Percentiles rank a stretch among this genome's conserved stretches.
Evolutionary conservation across 805 yeast species (phyloP).

Genomic region (Kazachstania martiniae): DNA sequence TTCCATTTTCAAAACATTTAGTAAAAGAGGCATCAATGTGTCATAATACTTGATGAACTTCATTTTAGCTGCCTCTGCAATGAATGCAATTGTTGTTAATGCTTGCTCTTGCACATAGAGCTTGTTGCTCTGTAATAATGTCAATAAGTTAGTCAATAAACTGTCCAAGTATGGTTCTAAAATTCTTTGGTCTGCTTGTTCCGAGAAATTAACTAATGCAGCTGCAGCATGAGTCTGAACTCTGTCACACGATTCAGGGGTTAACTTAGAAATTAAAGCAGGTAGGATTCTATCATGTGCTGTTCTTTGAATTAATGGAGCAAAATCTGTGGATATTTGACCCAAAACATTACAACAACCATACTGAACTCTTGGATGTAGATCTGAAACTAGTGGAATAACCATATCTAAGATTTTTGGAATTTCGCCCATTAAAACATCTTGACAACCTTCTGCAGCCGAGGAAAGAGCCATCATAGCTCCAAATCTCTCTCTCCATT

Average conservation of each 20-base stretch:
- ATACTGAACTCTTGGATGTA: constrained; percentile 90
- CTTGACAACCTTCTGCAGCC: constrained; percentile 96
- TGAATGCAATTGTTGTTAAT: constrained; percentile 88
- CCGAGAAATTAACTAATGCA: constrained; percentile 90
- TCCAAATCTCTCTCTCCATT: constrained; percentile 95
- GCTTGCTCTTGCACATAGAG: constrained; percentile 96
- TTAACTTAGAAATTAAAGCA: constrained; percentile 73
- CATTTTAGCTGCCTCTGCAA: constrained; percentile 90
- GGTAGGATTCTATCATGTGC: constrained; percentile 76
- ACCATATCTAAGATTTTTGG: constrained; percentile 76
- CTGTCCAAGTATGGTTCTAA: constrained; percentile 89
- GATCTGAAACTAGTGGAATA: constrained; percentile 73
- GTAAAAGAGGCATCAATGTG: constrained; percentile 80
- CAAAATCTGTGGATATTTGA: constrained; percentile 93
- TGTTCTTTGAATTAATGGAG: constrained; percentile 74
- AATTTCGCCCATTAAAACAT: constrained; percentile 71
- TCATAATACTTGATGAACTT: constrained; percentile 87
- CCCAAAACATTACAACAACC: constrained; percentile 96
- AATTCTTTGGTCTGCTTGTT: constrained; percentile 77
- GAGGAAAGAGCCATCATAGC: constrained; percentile 94
- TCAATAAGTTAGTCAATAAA: constrained; percentile 61
- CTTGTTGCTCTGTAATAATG: constrained; percentile 72
- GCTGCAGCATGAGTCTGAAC: constrained; percentile 99
- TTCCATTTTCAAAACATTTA: constrained; percentile 69
- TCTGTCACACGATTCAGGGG: constrained; percentile 65